phyloP scores from a whole-genome alignment of 2,329 filamentous ascomycete genomes.

The Botryosphaeria dothidea region DNA sequence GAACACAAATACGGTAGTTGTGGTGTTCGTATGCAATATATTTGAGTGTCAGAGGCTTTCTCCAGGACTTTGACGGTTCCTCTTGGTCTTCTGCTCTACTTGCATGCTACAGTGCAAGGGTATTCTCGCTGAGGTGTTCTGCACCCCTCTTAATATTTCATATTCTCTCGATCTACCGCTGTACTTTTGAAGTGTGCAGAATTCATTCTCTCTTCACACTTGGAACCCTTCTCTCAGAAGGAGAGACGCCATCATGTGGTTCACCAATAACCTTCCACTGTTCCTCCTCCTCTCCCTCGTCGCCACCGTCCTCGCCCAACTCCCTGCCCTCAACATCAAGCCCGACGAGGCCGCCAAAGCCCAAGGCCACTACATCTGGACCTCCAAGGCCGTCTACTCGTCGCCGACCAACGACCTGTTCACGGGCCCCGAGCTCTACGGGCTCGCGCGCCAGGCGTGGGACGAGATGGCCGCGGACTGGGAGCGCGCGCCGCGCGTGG shows the following conservation, averaged over 20 bases:
- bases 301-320: neutral
- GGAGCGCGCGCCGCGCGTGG: neutral
- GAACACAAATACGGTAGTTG: too few relatives aligned
- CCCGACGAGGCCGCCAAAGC: neutral
- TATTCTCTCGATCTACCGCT: neutral
- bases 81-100: neutral
- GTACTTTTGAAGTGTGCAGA: neutral
- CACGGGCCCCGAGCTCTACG: neutral
- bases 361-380: neutral
- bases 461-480: neutral
- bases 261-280: neutral
- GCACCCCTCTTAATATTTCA: neutral
- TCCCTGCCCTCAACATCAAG: neutral
- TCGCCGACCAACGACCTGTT: neutral
- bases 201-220: neutral
- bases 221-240: too few relatives aligned
- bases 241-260: neutral
- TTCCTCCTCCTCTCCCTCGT: neutral
- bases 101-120: neutral
- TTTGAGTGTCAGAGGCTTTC: neutral
- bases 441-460: neutral
- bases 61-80: neutral
- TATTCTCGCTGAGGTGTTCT: neutral
- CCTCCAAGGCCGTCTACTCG: neutral
- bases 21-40: neutral